Conservation (phyloP, 2,329 filamentous ascomycete species). For the Colletotrichum falcatum region DNA sequence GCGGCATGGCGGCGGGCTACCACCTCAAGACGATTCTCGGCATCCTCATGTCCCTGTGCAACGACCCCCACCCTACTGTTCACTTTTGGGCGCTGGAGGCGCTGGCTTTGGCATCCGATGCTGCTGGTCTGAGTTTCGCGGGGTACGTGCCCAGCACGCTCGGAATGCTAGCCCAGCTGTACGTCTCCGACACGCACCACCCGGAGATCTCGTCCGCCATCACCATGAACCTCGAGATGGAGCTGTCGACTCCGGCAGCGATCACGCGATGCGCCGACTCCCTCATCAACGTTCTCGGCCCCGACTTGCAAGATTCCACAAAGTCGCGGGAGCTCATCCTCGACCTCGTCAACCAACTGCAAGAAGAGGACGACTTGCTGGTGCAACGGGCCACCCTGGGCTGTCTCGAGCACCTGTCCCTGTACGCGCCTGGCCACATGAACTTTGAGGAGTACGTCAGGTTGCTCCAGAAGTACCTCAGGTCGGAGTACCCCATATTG, state of each 20-base stretch:
- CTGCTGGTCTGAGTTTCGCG: conserved; percentile 91
- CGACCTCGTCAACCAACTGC: conserved; percentile 85
- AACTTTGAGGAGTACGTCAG: conserved; percentile 87
- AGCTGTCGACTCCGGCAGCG: conserved; percentile 83
- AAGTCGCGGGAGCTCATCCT: conserved; percentile 95
- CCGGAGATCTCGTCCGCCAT: conserved; percentile 82
- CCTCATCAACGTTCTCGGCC: conserved; percentile 95
- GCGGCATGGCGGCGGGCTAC: conserved; percentile 96
- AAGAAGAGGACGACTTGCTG: conserved; percentile 71
- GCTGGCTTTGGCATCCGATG: conserved; percentile 86
- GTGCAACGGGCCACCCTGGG: conserved; percentile 82
- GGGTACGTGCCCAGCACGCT: conserved; percentile 90
- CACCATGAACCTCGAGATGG: conserved; percentile 91
- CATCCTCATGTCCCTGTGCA: conserved; percentile 97
- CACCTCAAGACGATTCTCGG: conserved; percentile 98
- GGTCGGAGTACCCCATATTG: conserved; percentile 75
- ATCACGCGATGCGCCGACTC: conserved; percentile 92
- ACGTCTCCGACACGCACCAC: conserved; percentile 92
- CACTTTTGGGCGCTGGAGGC: conserved; percentile 98
- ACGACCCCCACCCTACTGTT: conserved; percentile 93
- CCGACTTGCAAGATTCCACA: conserved; percentile 90
- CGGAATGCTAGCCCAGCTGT: conserved; percentile 93
- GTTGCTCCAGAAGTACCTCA: conserved; percentile 81
- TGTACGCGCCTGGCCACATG: conserved; percentile 91
- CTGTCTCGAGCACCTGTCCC: conserved; percentile 89